Percentiles rank a stretch among this genome's conserved stretches.
phyloP scores from a whole-genome alignment of 2,329 filamentous ascomycete species.

The Xylaria arbuscula region DNA sequence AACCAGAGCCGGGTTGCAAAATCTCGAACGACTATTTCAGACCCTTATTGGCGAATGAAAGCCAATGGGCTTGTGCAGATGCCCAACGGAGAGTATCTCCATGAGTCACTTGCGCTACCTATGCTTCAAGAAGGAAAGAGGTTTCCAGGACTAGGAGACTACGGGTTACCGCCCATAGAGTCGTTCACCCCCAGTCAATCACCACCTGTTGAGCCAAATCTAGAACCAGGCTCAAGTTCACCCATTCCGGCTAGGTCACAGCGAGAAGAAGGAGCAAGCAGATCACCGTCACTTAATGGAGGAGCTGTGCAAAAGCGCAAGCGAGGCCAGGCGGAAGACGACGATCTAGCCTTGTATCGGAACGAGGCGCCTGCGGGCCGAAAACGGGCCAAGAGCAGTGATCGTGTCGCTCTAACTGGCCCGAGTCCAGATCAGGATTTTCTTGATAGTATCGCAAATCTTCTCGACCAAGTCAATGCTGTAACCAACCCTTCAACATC shows the following conservation, averaged over 20 bases:
- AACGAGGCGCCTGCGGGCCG: constrained; percentile 39
- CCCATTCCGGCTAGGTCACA: constrained; percentile 9
- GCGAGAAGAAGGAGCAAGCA: constrained; percentile 33
- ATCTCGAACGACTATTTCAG: constrained; percentile 44
- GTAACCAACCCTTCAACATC: constrained; percentile 26
- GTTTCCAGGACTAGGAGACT: constrained; percentile 53
- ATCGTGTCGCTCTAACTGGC: constrained; percentile 14
- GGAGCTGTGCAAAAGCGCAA: constrained; percentile 45
- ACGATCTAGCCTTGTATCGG: constrained; percentile 42
- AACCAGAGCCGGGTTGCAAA: constrained; percentile 51
- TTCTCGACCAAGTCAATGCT: constrained; percentile 44
- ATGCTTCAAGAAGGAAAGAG: constrained; percentile 57
- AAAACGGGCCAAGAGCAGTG: constrained; percentile 45
- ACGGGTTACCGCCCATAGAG: constrained; percentile 47
- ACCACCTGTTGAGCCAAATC: constrained; percentile 24
- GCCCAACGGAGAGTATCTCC: constrained; percentile 64
- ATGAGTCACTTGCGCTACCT: constrained; percentile 62
- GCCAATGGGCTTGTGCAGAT: constrained; percentile 59
- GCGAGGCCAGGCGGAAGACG: constrained; percentile 40
- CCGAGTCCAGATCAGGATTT: constrained; percentile 42
- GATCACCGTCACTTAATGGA: constrained; percentile 40
- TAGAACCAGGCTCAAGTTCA: constrained; percentile 18
- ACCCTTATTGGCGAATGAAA: constrained; percentile 54
- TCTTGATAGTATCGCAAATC: constrained; percentile 45
- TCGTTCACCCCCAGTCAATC: constrained; percentile 41